Base-by-base conservation (phyloP, 139 green algal species). In the Coelastrella sp. region DNA sequence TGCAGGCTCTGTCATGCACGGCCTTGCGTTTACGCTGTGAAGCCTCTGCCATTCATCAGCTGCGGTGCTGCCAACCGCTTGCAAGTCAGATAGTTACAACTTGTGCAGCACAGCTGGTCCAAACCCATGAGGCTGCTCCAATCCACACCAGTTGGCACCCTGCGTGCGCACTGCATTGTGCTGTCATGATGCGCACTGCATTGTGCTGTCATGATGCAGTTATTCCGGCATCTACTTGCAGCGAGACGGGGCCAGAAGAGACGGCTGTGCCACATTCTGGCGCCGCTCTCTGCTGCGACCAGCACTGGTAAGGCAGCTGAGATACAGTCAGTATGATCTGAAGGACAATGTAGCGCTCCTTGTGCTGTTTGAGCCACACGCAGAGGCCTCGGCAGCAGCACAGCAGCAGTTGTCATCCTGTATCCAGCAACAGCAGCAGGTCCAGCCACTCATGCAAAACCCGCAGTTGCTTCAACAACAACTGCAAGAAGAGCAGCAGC, bases 301-400 rank as follows among this genome's bases (percentile, higher is more conserved):
- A 60, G 24, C 93, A 88, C 76, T 94, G 49, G 85, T 92, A 7
- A 86, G 87, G 57, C 86, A 82, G 25, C 19, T 98, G 15, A 58
- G 91, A 6, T 97, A 97, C 57, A 73, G 70, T 6, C 72, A 94
- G 6, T 87, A 94, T 8, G 93, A 90, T 1, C 89, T 99, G 60
- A 91, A 95, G 5, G 95, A 99, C 90, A 99, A 99, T 74, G 96
- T 98, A 14, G 96, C 94, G 0, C 91, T 97, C 85, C 80, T 98
- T 25, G 84, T 93, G 7, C 65, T 91, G 25, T 90, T 96, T 15
- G 57, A 84, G 78, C 84, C 58, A 58, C 75, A 12, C 17, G 24
- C 27, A n/a, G 82, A 60, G 80, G 73, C 60, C 27, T 68, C 73
- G 75, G 85, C 73, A 79, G 56, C 78, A 86, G 89, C 27, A 74